phyloP scores from a whole-genome alignment of 176 grass and related monocot species.

The Cenchrus americanus region DNA sequence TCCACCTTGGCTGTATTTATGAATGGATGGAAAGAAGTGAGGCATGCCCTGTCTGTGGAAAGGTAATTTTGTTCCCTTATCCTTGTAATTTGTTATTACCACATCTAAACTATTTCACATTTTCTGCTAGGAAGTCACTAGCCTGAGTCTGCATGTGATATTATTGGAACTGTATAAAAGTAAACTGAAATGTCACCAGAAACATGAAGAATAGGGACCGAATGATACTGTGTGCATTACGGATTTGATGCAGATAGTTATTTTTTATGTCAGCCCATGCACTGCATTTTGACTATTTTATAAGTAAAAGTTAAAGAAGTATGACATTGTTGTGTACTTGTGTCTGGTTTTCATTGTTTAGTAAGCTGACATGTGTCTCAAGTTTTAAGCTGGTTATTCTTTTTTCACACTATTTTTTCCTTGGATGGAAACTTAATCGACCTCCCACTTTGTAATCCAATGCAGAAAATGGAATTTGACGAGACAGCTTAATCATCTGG shows the following conservation, averaged over 20 bases:
- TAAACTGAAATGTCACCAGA: background rate
- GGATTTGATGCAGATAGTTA: background rate
- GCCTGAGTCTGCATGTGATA: background rate
- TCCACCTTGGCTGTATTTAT: slow-evolving; percentile 96
- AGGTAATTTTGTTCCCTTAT: slow-evolving; percentile 54
- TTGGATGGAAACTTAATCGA: background rate
- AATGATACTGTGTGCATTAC: background rate
- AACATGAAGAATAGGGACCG: background rate
- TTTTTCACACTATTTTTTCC: background rate
- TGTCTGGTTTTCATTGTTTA: background rate
- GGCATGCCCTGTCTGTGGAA: slow-evolving; percentile 92
- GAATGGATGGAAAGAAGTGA: slow-evolving; percentile 99
- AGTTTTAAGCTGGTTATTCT: background rate
- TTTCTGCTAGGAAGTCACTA: slow-evolving; percentile 4
- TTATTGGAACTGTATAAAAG: background rate
- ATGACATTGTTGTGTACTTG: background rate
- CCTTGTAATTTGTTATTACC: background rate
- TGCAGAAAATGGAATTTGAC: slow-evolving; percentile 62
- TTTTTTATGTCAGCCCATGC: background rate
- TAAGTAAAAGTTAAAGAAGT: background rate
- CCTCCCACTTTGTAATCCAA: background rate
- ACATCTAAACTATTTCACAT: background rate
- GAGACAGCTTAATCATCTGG: slow-evolving; percentile 43
- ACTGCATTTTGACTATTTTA: background rate
- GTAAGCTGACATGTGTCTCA: background rate